These are phyloP conservation scores for Lepiota venenata DNA, from an alignment of 768 basidiomycete species.

Conservation along the genomic window DNA sequence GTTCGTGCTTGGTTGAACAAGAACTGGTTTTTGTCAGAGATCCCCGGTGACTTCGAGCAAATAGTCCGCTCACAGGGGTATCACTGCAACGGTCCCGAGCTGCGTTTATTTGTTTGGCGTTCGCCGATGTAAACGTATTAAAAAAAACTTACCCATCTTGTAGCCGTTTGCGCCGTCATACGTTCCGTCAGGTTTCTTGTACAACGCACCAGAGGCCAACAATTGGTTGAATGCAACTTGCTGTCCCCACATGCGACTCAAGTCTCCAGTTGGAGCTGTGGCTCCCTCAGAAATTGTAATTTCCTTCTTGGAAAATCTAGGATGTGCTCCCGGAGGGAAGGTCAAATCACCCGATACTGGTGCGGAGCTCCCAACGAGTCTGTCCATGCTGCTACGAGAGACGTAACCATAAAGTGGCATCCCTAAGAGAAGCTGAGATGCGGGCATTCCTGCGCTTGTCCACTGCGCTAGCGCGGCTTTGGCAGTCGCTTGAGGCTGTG, in stretches of 20 bases:
- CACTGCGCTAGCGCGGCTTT: conserved; percentile 60
- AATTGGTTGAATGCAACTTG: conserved; percentile 50
- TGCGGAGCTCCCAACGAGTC: conserved; percentile 24
- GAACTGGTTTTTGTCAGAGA: conserved; percentile 23
- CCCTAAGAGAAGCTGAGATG: conserved; percentile 64
- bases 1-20: conserved; percentile 37
- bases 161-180: conserved; percentile 44
- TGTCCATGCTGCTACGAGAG: conserved; percentile 37
- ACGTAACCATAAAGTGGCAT: conserved; percentile 71
- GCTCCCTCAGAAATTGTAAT: conserved; percentile 8
- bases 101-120: conserved; percentile 20
- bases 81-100: conserved; percentile 69
- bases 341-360: conserved; percentile 4
- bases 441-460: conserved; percentile 66
- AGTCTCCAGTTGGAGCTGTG: conserved; percentile 29
- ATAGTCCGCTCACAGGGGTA: conserved; percentile 50
- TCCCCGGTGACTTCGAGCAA: conserved; percentile 10
- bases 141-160: conserved; percentile 36
- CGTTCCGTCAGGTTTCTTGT: conserved; percentile 37
- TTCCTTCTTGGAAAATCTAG: conserved; percentile 11
- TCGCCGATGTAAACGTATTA: neutral
- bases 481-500: conserved; percentile 61
- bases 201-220: conserved; percentile 37
- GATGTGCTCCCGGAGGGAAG: conserved; percentile 35
- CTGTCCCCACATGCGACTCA: conserved; percentile 46